Base-by-base conservation (phyloP, 2,329 filamentous ascomycete species). In the Pseudogymnoascus sp. region DNA sequence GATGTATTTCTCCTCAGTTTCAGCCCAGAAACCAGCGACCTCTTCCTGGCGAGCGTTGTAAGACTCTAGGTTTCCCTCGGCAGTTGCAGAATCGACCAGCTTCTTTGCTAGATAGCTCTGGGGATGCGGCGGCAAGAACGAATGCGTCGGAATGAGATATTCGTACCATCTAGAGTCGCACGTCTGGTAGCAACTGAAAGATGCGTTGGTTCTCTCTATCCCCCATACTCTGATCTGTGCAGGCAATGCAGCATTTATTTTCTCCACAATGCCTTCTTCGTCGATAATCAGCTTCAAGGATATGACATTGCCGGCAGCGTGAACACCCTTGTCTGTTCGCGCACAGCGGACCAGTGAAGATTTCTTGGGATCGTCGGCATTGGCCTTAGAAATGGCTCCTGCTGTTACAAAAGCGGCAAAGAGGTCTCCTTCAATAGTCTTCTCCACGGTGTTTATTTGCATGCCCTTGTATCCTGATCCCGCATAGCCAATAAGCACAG, bases 131-230 rank as follows among this genome's bases (percentile, higher is more conserved):
- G 94, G 94, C 33, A 99, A 78, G 68, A 99, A 90, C 62, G 90
- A 91, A 75, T 97, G 92, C 42, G 90, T 94, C 2, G 94, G 94
- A 74, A 99, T 90, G 60, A 99, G 80, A 73, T 99, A 99, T 77
- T 99, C 94, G 76, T 99, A 99, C 81, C 92, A 95, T 68, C 94
- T 83, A 27, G 92, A 96, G 75, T 99, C 94, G 76, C 93, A 97
- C 62, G 90, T 84, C 72, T 96, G 89, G 76, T 99, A 99, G 76
- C 90, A 93, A 75, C 90, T 97, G 79, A 97, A 99, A 68, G 86
- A 85, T 67, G 92, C 93, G 72, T 88, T 93, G 0, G 93, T 95
- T 60, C 91, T 82, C 74, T 95, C 86, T 65, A 96, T 91, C 3
- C 91, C 94, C 94, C 94, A 99, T 2, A 99, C 84, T 60, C 94